Percentiles rank a stretch among this genome's conserved stretches.
Evolutionary conservation across 257 asterid species (phyloP).

Genomic region (Petunia axillaris): DNA sequence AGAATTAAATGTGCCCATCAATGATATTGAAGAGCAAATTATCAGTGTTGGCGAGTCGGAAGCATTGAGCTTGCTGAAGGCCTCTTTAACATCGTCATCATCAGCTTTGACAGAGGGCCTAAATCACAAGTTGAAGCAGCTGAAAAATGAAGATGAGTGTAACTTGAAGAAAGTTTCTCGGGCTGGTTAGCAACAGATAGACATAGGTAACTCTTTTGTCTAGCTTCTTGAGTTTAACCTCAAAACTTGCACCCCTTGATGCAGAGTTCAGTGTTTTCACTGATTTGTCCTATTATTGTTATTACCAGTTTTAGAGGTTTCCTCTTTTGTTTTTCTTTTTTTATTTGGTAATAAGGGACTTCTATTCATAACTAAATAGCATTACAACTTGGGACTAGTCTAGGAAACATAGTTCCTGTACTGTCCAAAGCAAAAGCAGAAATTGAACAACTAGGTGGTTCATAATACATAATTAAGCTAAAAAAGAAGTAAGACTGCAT

Average conservation of each 20-base stretch:
- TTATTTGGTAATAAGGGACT: too few relatives aligned
- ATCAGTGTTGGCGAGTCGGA: not conserved
- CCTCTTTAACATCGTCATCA: constrained; percentile 7
- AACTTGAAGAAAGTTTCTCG: too few relatives aligned
- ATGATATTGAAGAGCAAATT: constrained; percentile 5
- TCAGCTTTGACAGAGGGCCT: constrained; percentile 20
- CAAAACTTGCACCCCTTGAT: not conserved
- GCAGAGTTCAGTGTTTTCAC: not conserved
- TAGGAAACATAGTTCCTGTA: too few relatives aligned
- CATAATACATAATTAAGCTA: too few relatives aligned
- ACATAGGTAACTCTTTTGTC: not conserved
- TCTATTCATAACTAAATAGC: too few relatives aligned
- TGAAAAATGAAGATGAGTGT: not conserved
- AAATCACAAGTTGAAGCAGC: constrained; percentile 13
- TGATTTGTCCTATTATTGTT: too few relatives aligned
- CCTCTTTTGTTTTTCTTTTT: too few relatives aligned
- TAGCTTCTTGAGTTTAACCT: not conserved
- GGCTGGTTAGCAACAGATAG: not conserved
- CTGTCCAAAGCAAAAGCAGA: too few relatives aligned
- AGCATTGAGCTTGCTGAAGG: constrained; percentile 26
- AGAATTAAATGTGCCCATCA: not conserved
- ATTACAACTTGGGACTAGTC: too few relatives aligned
- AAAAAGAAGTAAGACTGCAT: too few relatives aligned
- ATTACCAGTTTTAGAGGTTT: too few relatives aligned
- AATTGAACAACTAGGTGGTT: too few relatives aligned